phyloP scores from a whole-genome alignment of 2,329 filamentous ascomycete genomes.

The Tolypocladium inflatum region DNA sequence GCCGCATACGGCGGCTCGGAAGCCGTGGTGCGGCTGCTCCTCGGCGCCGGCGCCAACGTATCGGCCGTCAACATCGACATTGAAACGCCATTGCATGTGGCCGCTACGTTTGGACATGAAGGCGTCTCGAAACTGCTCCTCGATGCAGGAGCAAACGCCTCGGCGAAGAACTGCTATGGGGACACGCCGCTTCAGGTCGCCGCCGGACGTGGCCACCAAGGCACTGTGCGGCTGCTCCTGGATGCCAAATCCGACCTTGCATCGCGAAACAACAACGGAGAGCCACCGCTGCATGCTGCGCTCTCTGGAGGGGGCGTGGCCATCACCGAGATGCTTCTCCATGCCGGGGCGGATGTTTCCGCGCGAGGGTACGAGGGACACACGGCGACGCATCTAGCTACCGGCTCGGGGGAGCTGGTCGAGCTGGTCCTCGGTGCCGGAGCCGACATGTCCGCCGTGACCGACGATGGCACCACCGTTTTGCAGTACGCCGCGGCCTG shows the following conservation, averaged over 20 bases:
- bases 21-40: not conserved
- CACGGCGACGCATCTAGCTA: not conserved
- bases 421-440: too few species aligned
- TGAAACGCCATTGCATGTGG: not conserved
- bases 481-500: too few species aligned
- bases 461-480: too few species aligned
- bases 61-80: not conserved
- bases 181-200: not conserved
- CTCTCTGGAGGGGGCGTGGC: not conserved
- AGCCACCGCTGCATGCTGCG: not conserved
- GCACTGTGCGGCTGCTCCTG: not conserved
- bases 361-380: too few species aligned
- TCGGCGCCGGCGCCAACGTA: not conserved
- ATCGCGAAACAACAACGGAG: not conserved
- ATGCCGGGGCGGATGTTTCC: not conserved
- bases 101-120: not conserved
- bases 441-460: too few species aligned
- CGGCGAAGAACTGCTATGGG: not conserved
- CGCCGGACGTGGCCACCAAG: not conserved
- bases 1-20: not conserved
- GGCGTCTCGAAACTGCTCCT: not conserved
- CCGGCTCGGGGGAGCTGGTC: too few species aligned
- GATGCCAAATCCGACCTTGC: not conserved
- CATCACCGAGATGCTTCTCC: not conserved
- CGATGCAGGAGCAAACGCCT: not conserved